Evolutionary conservation across 371 early-diverging fungal genomes (phyloP), one percentile per base, ranked within the genome.

Genomic region (Mycotypha africana): DNA sequence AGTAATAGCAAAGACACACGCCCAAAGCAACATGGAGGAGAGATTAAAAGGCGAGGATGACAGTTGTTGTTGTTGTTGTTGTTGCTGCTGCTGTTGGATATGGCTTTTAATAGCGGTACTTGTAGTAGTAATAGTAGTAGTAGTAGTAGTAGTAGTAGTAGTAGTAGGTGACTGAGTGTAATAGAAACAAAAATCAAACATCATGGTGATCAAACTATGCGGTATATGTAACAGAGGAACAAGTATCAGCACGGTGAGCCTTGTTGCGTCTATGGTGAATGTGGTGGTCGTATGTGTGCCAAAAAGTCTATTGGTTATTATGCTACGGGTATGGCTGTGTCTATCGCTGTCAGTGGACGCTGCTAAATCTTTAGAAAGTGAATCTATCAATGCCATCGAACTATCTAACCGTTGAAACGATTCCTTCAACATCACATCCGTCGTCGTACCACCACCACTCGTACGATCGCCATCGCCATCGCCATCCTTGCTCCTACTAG

Each of bases 351-450:
- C n/a, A n/a, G n/a, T n/a, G n/a, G n/a, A n/a, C n/a, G n/a, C n/a
- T n/a, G 65, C 74, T 31, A 73, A 38, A 28, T 73, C 74, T 43
- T 67, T 66, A 19, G 74, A 69, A 14, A 73, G 55, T 1, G 69
- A 73, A 23, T 73, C 74, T 1, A 73, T 66, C 26, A 69, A 22
- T 1, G 74, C 74, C 58, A 73, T 58, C 10, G 66, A 66, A 4
- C 53, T 52, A 42, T 73, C 74, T 4, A 73, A 32, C 15, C 70
- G 51, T 42, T 62, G 56, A 22, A 61, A 69, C 1, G 74, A 73
- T 41, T 62, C 74, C n/a, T 52, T 17, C 5, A 71, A 42, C 0
- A 67, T 58, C 17, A 58, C 62, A 10, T 47, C 23, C 10, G 22
- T 22, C 9, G 34, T 21, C 2, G 11, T 36, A 10, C 19, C 16